Evolutionary conservation across 2,329 filamentous ascomycete genomes (phyloP), one percentile per base, ranked within the genome.

Genomic region (Bipolaris gigantea): DNA sequence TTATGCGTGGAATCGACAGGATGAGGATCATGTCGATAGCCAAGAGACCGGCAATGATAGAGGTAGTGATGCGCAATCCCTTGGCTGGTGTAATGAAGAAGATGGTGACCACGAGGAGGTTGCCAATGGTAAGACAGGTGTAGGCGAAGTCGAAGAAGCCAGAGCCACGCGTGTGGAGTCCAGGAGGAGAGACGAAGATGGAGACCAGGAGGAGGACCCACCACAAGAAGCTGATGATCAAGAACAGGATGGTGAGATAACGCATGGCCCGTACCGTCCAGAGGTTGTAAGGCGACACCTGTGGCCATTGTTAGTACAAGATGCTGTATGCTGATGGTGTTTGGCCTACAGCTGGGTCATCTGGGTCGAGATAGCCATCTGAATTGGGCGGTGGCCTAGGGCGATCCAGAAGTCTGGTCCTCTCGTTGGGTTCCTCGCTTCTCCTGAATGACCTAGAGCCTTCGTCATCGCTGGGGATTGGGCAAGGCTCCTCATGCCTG

Each of bases 101-200:
- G 7, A 97, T 75, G 21, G 97, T 81, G 2, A 86, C 85, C 45
- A 92, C 85, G 5, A 91, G 73, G 36, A 97, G 80, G 48, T 92
- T 90, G 10, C 87, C 85, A 25, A 91, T 77, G 1, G 92, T 87
- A 56, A 97, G 75, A 46, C 87, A 91, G 5, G 90, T 86, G 74
- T 89, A 97, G 59, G 87, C 84, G 70, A 96, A 95, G 53, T 90
- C 85, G 73, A 91, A 91, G 82, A 96, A 99, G 35, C 90, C 90
- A n/a, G 92, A 94, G 5, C 94, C 94, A 48, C 91, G 86, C 9
- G 87, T 89, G 71, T 94, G 86, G 72, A 97, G 86, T 42, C 88
- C 87, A 0, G 93, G 93, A 13, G 92, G 92, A 48, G 90, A 96
- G 63, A 95, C 87, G 76, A 99, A 99, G 61, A 89, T 86, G 50